Conservation (phyloP, 2,329 filamentous ascomycete species). For the Aspergillus fischeri region DNA sequence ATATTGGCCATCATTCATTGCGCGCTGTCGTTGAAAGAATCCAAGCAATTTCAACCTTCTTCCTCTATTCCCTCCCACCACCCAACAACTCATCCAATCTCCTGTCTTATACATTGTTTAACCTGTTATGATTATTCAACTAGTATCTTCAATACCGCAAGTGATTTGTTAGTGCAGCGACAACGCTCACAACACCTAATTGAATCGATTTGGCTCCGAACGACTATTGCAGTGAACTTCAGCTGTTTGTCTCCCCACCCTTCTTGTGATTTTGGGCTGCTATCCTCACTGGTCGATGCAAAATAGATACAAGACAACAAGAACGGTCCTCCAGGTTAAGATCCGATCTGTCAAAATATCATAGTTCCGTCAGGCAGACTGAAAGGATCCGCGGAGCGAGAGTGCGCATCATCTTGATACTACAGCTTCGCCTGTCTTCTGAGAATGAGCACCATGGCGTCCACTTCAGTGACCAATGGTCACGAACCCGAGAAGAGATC, state of each 20-base stretch:
- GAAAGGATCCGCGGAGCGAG: background rate
- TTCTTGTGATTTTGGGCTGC: background rate
- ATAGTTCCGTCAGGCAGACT: background rate
- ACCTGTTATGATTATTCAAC: background rate
- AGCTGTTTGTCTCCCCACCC: background rate
- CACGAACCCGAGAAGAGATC: constrained; percentile 32
- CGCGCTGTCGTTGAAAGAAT: background rate
- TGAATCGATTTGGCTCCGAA: background rate
- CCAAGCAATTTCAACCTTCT: background rate
- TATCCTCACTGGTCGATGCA: background rate
- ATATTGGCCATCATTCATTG: background rate
- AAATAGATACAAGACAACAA: background rate
- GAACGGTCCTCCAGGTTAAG: background rate
- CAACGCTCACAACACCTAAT: background rate
- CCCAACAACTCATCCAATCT: no score
- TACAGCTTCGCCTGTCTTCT: background rate
- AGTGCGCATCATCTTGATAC: background rate
- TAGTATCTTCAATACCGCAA: background rate
- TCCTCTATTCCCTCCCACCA: background rate
- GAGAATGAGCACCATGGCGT: constrained; percentile 34
- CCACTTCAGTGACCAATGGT: constrained; percentile 30
- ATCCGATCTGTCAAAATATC: background rate
- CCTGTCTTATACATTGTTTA: background rate
- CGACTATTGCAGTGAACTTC: background rate
- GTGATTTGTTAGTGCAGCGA: background rate